Percentiles rank a stretch among this genome's conserved stretches.
Evolutionary conservation across 2,329 filamentous ascomycete species (phyloP).

Genomic region (Talaromyces atroroseus): DNA sequence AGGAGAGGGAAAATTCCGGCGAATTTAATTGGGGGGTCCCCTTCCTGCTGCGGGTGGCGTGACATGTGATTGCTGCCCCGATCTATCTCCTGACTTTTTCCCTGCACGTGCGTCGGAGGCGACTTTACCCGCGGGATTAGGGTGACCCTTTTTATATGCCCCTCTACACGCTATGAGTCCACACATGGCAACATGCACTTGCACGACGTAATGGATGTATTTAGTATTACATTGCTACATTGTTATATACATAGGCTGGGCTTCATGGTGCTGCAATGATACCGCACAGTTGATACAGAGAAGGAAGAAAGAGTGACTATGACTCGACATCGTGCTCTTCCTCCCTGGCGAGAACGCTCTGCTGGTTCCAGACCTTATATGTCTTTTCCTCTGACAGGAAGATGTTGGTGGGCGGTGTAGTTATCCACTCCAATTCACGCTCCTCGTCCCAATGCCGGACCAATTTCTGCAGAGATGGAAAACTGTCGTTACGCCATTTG

Average conservation of each 20-base stretch:
- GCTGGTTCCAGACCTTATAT: slow-evolving; percentile 16
- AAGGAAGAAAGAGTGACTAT: background rate
- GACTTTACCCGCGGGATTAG: background rate
- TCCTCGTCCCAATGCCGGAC: slow-evolving; percentile 26
- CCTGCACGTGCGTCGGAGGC: background rate
- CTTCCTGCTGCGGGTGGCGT: slow-evolving; percentile 1
- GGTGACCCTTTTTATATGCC: too few species aligned
- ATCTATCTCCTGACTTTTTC: background rate
- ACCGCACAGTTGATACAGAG: background rate
- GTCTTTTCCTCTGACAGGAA: background rate
- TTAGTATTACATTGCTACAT: too few species aligned
- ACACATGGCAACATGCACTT: too few species aligned
- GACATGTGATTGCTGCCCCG: slow-evolving; percentile 10
- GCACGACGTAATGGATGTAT: background rate
- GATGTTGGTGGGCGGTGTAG: background rate
- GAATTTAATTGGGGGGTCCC: background rate
- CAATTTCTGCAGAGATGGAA: slow-evolving; percentile 13
- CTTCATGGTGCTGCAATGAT: background rate
- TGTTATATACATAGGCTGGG: background rate
- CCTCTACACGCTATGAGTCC: too few species aligned
- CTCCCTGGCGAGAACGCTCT: background rate
- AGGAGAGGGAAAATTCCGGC: background rate
- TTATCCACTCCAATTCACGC: slow-evolving; percentile 22
- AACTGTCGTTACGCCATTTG: slow-evolving; percentile 9
- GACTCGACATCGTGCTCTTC: background rate